A percentile compares a stretch with the other conserved stretches of the same genome.
Evolutionary conservation across 2,329 filamentous ascomycete species (phyloP).

Genomic region (Coniochaeta sp.): DNA sequence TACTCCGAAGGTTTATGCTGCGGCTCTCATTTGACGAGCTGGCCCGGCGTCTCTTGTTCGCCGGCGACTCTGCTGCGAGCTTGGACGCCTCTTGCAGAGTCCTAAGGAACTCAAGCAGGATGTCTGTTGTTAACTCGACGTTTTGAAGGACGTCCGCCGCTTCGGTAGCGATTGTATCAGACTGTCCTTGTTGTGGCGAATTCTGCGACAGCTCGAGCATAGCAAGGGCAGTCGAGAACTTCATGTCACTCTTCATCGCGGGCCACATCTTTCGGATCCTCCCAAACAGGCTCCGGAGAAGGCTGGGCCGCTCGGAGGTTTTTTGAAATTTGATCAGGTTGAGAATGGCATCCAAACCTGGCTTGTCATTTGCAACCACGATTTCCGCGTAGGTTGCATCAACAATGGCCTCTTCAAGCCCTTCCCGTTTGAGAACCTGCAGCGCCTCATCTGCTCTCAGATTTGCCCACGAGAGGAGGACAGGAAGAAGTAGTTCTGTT

Average conservation of each 20-base stretch:
- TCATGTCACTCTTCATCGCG: constrained; percentile 57
- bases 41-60: constrained; percentile 72
- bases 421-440: constrained; percentile 35
- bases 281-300: constrained; percentile 59
- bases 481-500: constrained; percentile 68
- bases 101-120: constrained; percentile 65
- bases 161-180: constrained; percentile 41
- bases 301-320: constrained; percentile 36
- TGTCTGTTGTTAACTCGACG: constrained; percentile 65
- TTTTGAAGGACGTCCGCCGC: constrained; percentile 66
- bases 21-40: constrained; percentile 63
- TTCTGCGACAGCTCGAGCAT: constrained; percentile 55
- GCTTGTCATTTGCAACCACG: constrained; percentile 44
- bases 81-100: constrained; percentile 67
- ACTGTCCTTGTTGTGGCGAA: constrained; percentile 19
- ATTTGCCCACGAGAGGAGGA: constrained; percentile 61
- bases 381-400: constrained; percentile 39
- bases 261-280: constrained; percentile 68
- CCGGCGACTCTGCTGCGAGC: constrained; percentile 63
- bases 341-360: constrained; percentile 45
- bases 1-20: constrained; percentile 53
- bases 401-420: constrained; percentile 19
- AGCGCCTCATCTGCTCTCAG: constrained; percentile 43
- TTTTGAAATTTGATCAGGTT: constrained; percentile 34
- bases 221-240: constrained; percentile 50